Conservation (phyloP, 805 yeast species). For the Kodamaea hsintzibuensis region DNA sequence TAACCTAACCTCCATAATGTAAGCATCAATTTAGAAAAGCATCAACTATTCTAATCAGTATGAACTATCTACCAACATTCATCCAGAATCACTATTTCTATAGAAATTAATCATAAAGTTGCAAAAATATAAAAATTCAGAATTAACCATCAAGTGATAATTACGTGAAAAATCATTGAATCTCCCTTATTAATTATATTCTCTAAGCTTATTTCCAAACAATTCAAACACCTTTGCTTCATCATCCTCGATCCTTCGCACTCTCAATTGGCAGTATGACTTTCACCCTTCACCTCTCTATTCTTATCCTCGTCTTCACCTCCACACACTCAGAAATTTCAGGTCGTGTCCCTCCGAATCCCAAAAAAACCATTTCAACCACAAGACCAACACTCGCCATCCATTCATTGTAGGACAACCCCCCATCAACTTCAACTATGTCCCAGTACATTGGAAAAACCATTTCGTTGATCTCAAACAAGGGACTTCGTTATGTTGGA, state of each 20-base stretch:
- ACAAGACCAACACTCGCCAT: not conserved
- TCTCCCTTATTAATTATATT: too few relatives aligned
- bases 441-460: conserved; percentile 91
- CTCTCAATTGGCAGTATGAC: too few relatives aligned
- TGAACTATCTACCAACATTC: too few relatives aligned
- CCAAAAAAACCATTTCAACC: not conserved
- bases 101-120: not conserved
- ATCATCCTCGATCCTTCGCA: too few relatives aligned
- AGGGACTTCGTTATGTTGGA: conserved; percentile 88
- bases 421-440: conserved; percentile 46
- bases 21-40: too few relatives aligned
- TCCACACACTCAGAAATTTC: not conserved
- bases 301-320: not conserved
- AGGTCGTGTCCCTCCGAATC: not conserved
- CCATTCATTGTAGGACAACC: not conserved
- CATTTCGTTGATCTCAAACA: conserved; percentile 74
- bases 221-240: too few relatives aligned
- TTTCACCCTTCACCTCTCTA: not conserved
- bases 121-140: not conserved
- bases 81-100: not conserved
- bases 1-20: too few relatives aligned
- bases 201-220: too few relatives aligned
- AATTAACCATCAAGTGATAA: not conserved
- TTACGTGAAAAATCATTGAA: too few relatives aligned
- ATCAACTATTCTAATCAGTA: too few relatives aligned